Base-by-base conservation (phyloP, 352 stramenopile genomes). In the Phytophthora quininea region DNA sequence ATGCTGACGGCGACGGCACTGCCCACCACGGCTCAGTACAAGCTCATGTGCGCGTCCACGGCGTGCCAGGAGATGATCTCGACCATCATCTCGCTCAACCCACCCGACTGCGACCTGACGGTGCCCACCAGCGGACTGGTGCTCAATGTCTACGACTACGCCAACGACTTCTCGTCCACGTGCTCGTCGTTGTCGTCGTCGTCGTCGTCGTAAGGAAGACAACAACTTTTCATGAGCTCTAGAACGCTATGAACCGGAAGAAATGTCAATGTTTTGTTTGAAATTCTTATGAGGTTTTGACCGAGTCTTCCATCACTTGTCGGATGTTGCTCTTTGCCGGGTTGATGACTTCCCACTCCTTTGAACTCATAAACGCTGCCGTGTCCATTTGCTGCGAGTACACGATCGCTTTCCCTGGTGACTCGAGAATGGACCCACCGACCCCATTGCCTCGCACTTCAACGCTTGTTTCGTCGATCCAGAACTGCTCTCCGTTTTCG, bases 341-440 rank as follows among this genome's bases (percentile, higher is more conserved):
- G 32, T 88, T 85, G 69, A 91, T 91, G 9, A 91, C 54, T 29
- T 84, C 73, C 82, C 82, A 91, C 63, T 91, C 82, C 48, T 91
- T 91, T 14, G 76, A 64, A 30, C 67, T 86, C 82, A 91, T 89
- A 62, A 84, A 87, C 29, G 69, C 70, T 12, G 62, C 64, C 8
- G 69, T 66, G 43, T 86, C 63, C 3, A 64, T 76, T 32, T 85
- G 76, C 33, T 82, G 74, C 1, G 76, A 79, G 56, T 91, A 89
- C 56, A 91, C 73, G 35, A 91, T 91, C 3, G 79, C 71, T 35
- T 91, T 91, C 19, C 74, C 76, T 1, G 74, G 59, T 9, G 64
- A 89, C 30, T 91, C 82, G 40, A 78, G 74, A 7, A 62, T 3
- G 15, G 62, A 62, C 5, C 68, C 59, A 29, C 19, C 19, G 19